Conservation (phyloP, 768 basidiomycete genomes). For the Russula dissimulans region DNA sequence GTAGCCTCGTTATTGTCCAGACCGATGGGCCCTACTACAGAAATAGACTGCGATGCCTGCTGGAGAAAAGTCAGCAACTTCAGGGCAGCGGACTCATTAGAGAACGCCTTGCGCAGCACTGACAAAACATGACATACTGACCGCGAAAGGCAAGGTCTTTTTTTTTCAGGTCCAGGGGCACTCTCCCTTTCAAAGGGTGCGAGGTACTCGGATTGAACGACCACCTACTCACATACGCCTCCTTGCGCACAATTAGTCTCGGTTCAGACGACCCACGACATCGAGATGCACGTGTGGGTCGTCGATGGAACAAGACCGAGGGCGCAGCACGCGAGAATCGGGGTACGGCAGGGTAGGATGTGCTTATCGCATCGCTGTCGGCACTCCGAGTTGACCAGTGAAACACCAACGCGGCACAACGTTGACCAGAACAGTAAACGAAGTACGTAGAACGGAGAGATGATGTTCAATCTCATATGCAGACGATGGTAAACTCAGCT, state of each 20-base stretch:
- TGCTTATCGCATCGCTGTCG: neutral
- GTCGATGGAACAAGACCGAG: neutral
- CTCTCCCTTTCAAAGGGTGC: neutral
- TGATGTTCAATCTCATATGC: neutral
- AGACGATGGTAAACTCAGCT: neutral
- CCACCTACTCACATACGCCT: too few species aligned
- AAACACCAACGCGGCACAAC: neutral
- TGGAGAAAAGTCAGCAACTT: neutral
- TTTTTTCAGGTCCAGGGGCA: neutral
- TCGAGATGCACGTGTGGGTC: neutral
- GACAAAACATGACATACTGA: neutral
- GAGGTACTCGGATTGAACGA: constrained; percentile 4
- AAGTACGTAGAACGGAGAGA: neutral
- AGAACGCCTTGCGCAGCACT: neutral
- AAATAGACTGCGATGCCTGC: neutral
- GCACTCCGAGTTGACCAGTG: neutral
- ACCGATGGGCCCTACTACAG: neutral
- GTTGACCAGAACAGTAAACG: neutral
- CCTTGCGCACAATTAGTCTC: too few species aligned
- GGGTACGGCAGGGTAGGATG: neutral
- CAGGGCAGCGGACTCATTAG: neutral
- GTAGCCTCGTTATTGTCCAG: constrained; percentile 10
- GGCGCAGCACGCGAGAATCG: neutral
- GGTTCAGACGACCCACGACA: too few species aligned
- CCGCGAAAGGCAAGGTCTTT: neutral